These are phyloP conservation scores for Steccherinum ochraceum DNA, from an alignment of 768 basidiomycete species.

Conservation along the genomic window DNA sequence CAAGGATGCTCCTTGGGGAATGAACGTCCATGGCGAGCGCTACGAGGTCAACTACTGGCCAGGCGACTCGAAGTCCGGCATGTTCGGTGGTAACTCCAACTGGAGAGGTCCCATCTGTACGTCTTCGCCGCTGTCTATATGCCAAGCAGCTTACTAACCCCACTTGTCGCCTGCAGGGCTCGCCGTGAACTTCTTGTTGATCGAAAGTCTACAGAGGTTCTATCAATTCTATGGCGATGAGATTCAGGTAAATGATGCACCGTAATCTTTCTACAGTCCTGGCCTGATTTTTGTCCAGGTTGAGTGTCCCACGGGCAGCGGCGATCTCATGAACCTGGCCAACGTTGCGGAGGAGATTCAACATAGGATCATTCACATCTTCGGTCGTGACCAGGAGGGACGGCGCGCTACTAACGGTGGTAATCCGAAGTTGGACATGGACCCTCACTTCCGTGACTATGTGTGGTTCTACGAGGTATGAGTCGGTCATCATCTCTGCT, in stretches of 20 bases:
- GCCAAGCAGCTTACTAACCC: neutral
- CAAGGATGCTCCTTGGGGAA: slow-evolving; percentile 90
- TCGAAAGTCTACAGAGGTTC: slow-evolving; percentile 95
- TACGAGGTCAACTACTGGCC: slow-evolving; percentile 98
- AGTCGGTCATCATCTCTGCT: neutral
- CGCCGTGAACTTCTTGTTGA: slow-evolving; percentile 92
- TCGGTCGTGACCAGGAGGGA: slow-evolving; percentile 86
- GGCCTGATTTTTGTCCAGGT: no score
- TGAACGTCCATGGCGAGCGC: slow-evolving; percentile 86
- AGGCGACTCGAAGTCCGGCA: slow-evolving; percentile 92
- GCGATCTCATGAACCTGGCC: slow-evolving; percentile 96
- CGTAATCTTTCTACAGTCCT: no score
- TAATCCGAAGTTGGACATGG: slow-evolving; percentile 76
- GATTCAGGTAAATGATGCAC: slow-evolving; percentile 65
- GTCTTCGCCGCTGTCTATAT: slow-evolving; percentile 12
- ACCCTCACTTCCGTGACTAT: slow-evolving; percentile 96
- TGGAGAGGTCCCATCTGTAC: slow-evolving; percentile 90
- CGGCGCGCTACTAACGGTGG: slow-evolving; percentile 90
- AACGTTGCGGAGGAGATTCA: slow-evolving; percentile 96
- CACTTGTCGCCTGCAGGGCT: slow-evolving; percentile 53
- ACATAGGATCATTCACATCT: slow-evolving; percentile 98
- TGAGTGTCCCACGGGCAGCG: slow-evolving; percentile 94
- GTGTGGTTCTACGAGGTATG: slow-evolving; percentile 91
- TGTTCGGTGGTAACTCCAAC: slow-evolving; percentile 99
- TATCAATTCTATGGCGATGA: slow-evolving; percentile 96